Evolutionary conservation across 371 early-diverging fungal species (phyloP), one percentile per base, ranked within the genome.

Genomic region (Blakeslea trispora): DNA sequence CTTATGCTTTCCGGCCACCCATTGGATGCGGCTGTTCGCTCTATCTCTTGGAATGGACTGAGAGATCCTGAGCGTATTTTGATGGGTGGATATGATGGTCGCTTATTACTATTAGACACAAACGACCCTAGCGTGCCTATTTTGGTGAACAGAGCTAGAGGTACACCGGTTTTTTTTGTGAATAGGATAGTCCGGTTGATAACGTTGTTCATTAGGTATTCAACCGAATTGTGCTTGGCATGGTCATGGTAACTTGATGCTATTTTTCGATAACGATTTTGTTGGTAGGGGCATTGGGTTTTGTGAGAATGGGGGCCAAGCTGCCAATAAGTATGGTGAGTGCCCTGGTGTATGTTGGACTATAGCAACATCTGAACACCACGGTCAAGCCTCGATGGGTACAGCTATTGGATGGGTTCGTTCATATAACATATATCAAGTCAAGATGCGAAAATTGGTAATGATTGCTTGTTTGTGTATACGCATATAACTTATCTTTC

Each of bases 81-180:
- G 11, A 60, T 59, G 6, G 31, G 51, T 52, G 76, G 81, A 0
- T 61, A 48, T 45, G 85, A 85, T 59, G 85, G 85, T 0, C 43
- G 55, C 34, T 15, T 80, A 1, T 24, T 57, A 13, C 18, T 72
- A 21, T 46, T 64, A 15, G 82, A 85, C 44, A 50, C 64, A 13
- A 63, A 63, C 3, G 79, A 82, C 59, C 74, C 79, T 5, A 61
- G 46, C 44, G 48, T 69, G 0, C 39, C 35, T 8, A 40, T 47
- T 3, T 10, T 24, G 1, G 4, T 63, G 13, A 15, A 21, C 2
- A 45, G 67, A 31, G 11, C 31, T 9, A 44, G 67, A 55, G 53
- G 55, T 61, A n/a, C n/a, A n/a, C n/a, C n/a, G n/a, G n/a, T n/a
- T n/a, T n/a, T n/a, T n/a, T 28, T 44, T 13, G 18, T 50, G 42